Evolutionary conservation across 176 grass and related monocot species (phyloP).

Genomic region (Bonia amplexicaulis): DNA sequence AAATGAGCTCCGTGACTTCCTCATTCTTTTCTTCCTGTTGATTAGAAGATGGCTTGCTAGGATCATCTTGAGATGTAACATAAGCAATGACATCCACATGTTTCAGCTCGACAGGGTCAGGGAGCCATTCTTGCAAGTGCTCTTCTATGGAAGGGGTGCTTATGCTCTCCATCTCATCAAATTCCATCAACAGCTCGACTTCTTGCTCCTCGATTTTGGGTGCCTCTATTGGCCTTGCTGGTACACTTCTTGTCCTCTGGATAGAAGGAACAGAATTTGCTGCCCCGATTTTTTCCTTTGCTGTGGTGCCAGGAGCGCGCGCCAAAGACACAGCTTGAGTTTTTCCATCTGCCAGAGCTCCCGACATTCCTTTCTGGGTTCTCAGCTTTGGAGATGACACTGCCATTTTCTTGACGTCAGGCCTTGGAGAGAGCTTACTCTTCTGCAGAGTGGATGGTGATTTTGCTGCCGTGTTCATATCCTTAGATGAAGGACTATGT

Average conservation of each 20-base stretch:
- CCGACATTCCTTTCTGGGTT: not conserved
- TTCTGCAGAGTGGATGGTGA: not conserved
- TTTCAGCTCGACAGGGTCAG: conserved; percentile 35
- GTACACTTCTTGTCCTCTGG: conserved; percentile 27
- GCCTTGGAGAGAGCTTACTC: conserved; percentile 22
- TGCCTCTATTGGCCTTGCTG: not conserved
- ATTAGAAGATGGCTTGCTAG: not conserved
- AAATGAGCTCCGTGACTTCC: not conserved
- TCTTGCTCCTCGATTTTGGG: conserved; percentile 14
- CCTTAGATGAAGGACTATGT: not conserved
- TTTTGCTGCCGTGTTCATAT: not conserved
- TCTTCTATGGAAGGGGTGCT: conserved; percentile 49
- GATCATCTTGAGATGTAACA: not conserved
- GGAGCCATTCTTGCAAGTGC: conserved; percentile 39
- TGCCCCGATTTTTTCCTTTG: not conserved
- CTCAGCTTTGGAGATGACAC: conserved; percentile 10
- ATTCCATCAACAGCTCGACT: conserved; percentile 14
- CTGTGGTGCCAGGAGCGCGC: not conserved
- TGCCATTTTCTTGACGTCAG: not conserved
- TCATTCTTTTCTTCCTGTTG: not conserved
- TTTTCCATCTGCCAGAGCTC: conserved; percentile 7
- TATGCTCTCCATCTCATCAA: conserved; percentile 37
- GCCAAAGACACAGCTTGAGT: not conserved
- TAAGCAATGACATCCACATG: not conserved
- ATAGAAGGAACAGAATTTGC: not conserved